Base-by-base conservation (phyloP, 768 basidiomycete genomes). In the Termitomyces sp. region DNA sequence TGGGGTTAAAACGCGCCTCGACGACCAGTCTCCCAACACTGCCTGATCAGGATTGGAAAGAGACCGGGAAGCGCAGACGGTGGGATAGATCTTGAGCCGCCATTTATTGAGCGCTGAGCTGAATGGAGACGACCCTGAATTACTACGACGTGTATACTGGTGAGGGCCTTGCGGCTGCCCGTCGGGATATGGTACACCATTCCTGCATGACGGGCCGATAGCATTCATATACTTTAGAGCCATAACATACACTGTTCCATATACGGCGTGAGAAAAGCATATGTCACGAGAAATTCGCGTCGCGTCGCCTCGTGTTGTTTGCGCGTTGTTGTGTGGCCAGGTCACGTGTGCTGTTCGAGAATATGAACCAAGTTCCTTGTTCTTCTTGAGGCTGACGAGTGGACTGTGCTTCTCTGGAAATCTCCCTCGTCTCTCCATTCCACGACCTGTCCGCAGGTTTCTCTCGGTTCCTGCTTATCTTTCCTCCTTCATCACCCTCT, bases 1-100 rank as follows among this genome's bases (percentile, higher is more conserved):
- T 90, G 45, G 89, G 88, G 2, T 73, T 77, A 64, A 70, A 69
- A 48, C 62, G 63, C 47, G 65, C 63, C 24, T 58, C 58, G 18
- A 49, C 59, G 63, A 59, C 66, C 55, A 66, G 56, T 63, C 60
- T 45, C 59, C 58, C 65, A 55, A 27, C 59, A 13, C 27, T 58
- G 34, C 57, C 70, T 18, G 49, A 60, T 49, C 57, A 52, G 33
- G 67, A 72, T 56, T 79, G 80, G 78, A 76, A 71, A 49, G 78
- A 78, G 57, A 68, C 62, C 18, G 76, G 67, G 11, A 77, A 74
- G 66, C 73, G 71, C 41, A 70, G 73, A 61, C 69, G 78, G 58
- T 83, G 79, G 78, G 62, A 69, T 47, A 50, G 47, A 57, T 45
- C 58, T 57, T 57, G 59, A 57, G 57, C 39, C 9, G n/a, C n/a